Evolutionary conservation across 345 rosid genomes (phyloP).

Genomic region (Eucalyptus guilfoylei): DNA sequence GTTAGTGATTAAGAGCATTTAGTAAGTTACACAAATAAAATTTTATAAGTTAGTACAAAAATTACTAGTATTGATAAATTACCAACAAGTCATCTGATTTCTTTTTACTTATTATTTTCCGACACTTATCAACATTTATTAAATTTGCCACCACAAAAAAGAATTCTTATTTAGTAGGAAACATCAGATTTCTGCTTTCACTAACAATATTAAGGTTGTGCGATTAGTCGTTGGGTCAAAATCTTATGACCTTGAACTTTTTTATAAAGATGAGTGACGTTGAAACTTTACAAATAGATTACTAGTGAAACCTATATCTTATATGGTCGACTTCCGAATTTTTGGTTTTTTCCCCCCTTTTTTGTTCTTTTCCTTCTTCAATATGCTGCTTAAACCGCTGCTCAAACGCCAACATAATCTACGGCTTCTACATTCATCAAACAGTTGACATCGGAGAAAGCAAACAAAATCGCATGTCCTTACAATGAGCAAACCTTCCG

Average conservation of each 20-base stretch:
- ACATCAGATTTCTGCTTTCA: background rate
- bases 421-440: accelerated
- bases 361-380: background rate
- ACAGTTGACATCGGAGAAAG: background rate
- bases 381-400: background rate
- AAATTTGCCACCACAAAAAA: background rate
- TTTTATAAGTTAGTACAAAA: background rate
- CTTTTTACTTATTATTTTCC: accelerated
- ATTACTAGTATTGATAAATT: background rate
- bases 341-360: too few relatives aligned
- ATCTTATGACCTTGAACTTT: background rate
- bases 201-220: background rate
- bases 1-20: background rate
- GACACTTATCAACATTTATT: background rate
- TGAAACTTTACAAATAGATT: background rate
- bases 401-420: background rate
- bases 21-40: too few relatives aligned
- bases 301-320: background rate
- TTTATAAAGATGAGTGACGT: too few relatives aligned
- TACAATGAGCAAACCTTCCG: background rate
- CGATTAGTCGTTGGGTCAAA: accelerated
- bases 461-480: background rate
- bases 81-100: background rate
- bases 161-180: background rate
- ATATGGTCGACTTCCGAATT: background rate